Conservation (phyloP, 805 yeast genomes). For the Ogataea pini region DNA sequence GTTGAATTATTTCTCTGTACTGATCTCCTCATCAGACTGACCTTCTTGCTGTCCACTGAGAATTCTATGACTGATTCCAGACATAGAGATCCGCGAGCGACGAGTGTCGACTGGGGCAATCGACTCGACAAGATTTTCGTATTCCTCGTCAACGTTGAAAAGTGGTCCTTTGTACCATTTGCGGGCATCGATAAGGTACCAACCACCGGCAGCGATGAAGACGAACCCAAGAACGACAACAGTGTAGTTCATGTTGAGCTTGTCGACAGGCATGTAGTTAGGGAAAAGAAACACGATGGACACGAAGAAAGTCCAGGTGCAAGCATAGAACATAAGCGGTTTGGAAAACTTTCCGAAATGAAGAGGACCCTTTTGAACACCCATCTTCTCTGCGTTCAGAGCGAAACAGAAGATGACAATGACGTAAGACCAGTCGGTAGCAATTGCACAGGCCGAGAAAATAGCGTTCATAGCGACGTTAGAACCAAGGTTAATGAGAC, state of each 20-base stretch:
- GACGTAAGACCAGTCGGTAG: slow-evolving; percentile 52
- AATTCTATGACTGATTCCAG: slow-evolving; percentile 2
- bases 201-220: slow-evolving; percentile 39
- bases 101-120: slow-evolving; percentile 12
- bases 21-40: slow-evolving; percentile 2
- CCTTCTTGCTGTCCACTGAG: neutral
- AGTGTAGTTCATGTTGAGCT: slow-evolving; percentile 55
- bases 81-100: slow-evolving; percentile 1
- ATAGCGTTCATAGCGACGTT: slow-evolving; percentile 53
- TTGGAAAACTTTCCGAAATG: slow-evolving; percentile 45
- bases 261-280: slow-evolving; percentile 43
- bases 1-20: slow-evolving; percentile 1
- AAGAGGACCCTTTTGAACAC: slow-evolving; percentile 51
- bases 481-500: slow-evolving; percentile 45
- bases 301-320: slow-evolving; percentile 47
- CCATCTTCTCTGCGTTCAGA: slow-evolving; percentile 45
- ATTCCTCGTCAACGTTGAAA: slow-evolving; percentile 44
- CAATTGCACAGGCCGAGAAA: slow-evolving; percentile 54
- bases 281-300: slow-evolving; percentile 55
- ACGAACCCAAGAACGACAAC: slow-evolving; percentile 48
- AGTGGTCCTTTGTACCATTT: slow-evolving; percentile 60
- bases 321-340: slow-evolving; percentile 42
- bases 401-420: slow-evolving; percentile 45
- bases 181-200: slow-evolving; percentile 50
- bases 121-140: slow-evolving; percentile 23